Evolutionary conservation across 805 yeast species (phyloP).

Genomic region (Metschnikowia anglica): DNA sequence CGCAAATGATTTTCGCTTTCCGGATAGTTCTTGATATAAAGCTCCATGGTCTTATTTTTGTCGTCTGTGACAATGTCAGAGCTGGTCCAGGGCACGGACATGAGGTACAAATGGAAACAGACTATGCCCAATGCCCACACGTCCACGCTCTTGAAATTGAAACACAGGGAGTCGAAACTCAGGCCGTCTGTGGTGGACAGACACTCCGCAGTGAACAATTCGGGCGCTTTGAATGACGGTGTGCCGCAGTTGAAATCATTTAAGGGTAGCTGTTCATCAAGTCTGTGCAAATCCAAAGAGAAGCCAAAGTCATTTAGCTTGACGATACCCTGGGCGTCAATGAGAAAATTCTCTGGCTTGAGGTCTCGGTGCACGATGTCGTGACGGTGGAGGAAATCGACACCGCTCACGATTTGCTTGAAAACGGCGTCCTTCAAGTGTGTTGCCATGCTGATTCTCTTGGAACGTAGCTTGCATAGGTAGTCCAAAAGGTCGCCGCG

Average conservation of each 20-base stretch:
- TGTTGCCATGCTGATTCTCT: conserved; percentile 29
- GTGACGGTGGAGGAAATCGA: conserved; percentile 43
- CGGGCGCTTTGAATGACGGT: conserved; percentile 55
- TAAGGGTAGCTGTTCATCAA: conserved; percentile 21
- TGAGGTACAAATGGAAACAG: conserved; percentile 44
- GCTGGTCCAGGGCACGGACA: conserved; percentile 49
- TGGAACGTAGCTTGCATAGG: conserved; percentile 39
- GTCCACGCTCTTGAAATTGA: conserved; percentile 41
- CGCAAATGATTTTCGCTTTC: conserved; percentile 21
- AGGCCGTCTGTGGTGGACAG: neutral
- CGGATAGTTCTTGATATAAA: conserved; percentile 32
- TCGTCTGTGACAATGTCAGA: conserved; percentile 30
- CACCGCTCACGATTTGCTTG: conserved; percentile 46
- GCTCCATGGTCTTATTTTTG: conserved; percentile 23
- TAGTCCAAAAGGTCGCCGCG: conserved; percentile 50
- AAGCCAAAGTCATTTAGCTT: conserved; percentile 54
- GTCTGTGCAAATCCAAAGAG: conserved; percentile 35
- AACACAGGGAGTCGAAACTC: conserved; percentile 17
- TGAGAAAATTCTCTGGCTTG: conserved; percentile 54
- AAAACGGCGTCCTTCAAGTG: conserved; percentile 47
- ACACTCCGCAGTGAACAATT: conserved; percentile 29
- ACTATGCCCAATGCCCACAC: conserved; percentile 53
- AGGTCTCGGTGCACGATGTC: conserved; percentile 51
- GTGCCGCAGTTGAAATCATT: conserved; percentile 46
- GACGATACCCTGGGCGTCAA: conserved; percentile 45